Percentiles rank a stretch among this genome's conserved stretches.
phyloP scores from a whole-genome alignment of 768 basidiomycete species.

The Pleurotus eryngii region DNA sequence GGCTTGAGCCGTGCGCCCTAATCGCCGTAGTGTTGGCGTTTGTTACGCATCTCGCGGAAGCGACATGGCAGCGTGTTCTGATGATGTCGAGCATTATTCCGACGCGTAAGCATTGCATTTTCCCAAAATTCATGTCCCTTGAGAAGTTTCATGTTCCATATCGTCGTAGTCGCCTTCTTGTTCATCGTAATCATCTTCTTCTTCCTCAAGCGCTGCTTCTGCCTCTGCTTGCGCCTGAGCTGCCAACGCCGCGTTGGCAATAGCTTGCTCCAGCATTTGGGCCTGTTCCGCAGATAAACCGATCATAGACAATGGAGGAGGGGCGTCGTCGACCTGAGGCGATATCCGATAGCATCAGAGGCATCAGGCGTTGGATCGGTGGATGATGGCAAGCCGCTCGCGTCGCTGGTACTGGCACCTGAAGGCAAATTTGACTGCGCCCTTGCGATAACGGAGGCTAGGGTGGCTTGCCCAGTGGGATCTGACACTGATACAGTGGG shows the following conservation, averaged over 20 bases:
- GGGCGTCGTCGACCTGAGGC: conserved; percentile 9
- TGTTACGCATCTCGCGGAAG: no score
- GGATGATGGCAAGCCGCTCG: conserved; percentile 12
- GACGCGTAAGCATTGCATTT: no score
- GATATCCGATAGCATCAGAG: conserved; percentile 1
- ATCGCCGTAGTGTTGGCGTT: no score
- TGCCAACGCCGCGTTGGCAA: conserved; percentile 69
- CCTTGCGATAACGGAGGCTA: conserved; percentile 72
- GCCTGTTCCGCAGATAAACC: conserved; percentile 75
- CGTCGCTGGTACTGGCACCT: background rate
- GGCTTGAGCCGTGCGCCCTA: no score
- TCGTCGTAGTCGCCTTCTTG: conserved; percentile 40
- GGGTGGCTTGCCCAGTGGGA: conserved; percentile 51
- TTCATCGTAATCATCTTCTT: conserved; percentile 50
- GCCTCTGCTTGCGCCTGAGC: conserved; percentile 80
- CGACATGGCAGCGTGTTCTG: no score
- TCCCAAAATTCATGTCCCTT: conserved; percentile 14
- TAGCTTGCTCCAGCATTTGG: conserved; percentile 65
- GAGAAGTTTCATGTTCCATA: background rate
- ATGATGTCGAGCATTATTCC: no score
- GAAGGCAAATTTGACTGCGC: conserved; percentile 47
- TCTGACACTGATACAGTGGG: conserved; percentile 28
- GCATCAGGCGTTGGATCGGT: conserved; percentile 10
- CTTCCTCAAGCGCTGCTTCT: conserved; percentile 72
- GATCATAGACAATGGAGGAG: conserved; percentile 56